Evolutionary conservation across 1,284 basidiomycete genomes (phyloP).

Genomic region (Lignosus rhinocerotis): DNA sequence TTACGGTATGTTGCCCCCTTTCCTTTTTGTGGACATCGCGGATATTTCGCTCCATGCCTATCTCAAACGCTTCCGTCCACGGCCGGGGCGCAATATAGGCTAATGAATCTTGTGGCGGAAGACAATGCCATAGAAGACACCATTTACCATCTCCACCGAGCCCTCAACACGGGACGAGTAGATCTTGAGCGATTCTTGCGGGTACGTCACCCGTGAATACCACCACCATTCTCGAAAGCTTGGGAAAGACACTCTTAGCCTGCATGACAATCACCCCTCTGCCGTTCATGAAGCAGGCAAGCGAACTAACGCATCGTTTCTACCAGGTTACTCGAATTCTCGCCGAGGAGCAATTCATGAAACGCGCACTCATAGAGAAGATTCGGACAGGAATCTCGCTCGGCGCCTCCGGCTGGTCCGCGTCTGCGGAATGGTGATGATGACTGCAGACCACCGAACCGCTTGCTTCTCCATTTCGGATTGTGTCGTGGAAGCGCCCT

Average conservation of each 20-base stretch:
- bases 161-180: conserved; percentile 88
- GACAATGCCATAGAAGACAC: conserved; percentile 99
- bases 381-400: conserved; percentile 73
- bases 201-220: conserved; percentile 46
- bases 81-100: conserved; percentile 45
- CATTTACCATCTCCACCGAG: conserved; percentile 94
- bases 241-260: neutral
- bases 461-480: too few species aligned
- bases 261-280: conserved; percentile 22
- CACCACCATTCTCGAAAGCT: neutral
- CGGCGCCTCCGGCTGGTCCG: conserved; percentile 33
- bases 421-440: conserved; percentile 25
- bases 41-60: neutral
- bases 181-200: conserved; percentile 92
- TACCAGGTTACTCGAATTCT: conserved; percentile 83
- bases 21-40: neutral
- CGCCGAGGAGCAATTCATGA: conserved; percentile 94
- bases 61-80: neutral
- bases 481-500: too few species aligned
- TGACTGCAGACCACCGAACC: too few species aligned
- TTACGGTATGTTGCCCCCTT: neutral
- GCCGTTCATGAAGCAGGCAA: neutral
- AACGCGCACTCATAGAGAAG: conserved; percentile 87
- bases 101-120: conserved; percentile 95
- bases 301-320: conserved; percentile 8